phyloP scores from a whole-genome alignment of 2,329 filamentous ascomycete species.

The Zelopaecilomyces penicillatus region DNA sequence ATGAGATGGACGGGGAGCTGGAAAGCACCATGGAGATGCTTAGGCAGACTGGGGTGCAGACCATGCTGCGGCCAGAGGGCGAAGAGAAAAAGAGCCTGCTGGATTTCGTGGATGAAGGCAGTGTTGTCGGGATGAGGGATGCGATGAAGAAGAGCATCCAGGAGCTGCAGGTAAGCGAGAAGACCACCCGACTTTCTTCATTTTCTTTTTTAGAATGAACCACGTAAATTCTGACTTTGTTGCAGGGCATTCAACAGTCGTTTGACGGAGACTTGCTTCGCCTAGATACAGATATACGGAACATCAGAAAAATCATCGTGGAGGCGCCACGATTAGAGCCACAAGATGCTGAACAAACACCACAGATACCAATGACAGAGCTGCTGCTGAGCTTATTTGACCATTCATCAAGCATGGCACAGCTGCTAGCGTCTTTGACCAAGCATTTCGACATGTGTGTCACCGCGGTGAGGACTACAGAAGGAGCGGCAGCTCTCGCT shows the following conservation, averaged over 20 bases:
- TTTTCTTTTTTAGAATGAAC: not conserved
- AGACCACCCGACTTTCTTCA: slow-evolving; percentile 9
- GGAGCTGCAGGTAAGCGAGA: slow-evolving; percentile 51
- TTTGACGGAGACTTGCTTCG: slow-evolving; percentile 69
- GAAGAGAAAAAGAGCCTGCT: slow-evolving; percentile 56
- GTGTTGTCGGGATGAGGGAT: slow-evolving; percentile 56
- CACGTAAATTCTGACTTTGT: not conserved
- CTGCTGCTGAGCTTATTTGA: slow-evolving; percentile 57
- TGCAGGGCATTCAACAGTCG: slow-evolving; percentile 53
- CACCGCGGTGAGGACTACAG: slow-evolving; percentile 81
- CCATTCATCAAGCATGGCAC: slow-evolving; percentile 75
- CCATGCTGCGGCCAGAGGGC: slow-evolving; percentile 49
- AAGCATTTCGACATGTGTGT: slow-evolving; percentile 90
- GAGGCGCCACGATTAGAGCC: slow-evolving; percentile 27
- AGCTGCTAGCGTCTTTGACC: slow-evolving; percentile 70
- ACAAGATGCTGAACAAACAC: slow-evolving; percentile 21
- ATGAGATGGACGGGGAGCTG: slow-evolving; percentile 56
- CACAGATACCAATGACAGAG: slow-evolving; percentile 35
- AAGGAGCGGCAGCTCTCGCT: slow-evolving; percentile 64
- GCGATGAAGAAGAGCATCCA: slow-evolving; percentile 63
- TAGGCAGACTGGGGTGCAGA: slow-evolving; percentile 55
- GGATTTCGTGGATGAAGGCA: slow-evolving; percentile 68
- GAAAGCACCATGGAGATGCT: slow-evolving; percentile 59
- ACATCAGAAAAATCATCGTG: slow-evolving; percentile 51
- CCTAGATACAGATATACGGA: slow-evolving; percentile 67